Evolutionary conservation across 306 rosid species (phyloP).

Genomic region (Cicer bijugum): DNA sequence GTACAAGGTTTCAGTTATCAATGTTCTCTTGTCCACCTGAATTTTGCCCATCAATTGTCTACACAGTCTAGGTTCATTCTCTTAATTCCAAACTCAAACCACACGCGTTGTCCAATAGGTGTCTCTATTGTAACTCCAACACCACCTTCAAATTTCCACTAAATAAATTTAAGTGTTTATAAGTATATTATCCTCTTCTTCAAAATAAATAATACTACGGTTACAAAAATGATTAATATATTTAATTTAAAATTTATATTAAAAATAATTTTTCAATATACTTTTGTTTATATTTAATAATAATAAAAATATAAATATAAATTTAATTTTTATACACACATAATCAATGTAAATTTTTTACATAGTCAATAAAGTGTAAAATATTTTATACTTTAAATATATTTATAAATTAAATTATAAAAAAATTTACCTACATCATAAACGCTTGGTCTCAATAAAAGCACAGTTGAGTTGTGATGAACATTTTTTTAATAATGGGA

Average conservation of each 20-base stretch:
- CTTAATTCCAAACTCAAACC: slow-evolving; percentile 1
- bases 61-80: slow-evolving; percentile 49
- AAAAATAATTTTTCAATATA: too few species aligned
- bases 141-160: slow-evolving; percentile 21
- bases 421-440: slow-evolving; percentile 13
- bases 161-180: not conserved
- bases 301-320: too few species aligned
- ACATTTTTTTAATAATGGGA: not conserved
- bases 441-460: not conserved
- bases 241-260: too few species aligned
- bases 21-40: slow-evolving; percentile 51
- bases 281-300: too few species aligned
- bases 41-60: slow-evolving; percentile 27
- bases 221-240: too few species aligned
- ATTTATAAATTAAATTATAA: not conserved
- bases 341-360: too few species aligned
- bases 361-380: too few species aligned
- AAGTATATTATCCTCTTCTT: too few species aligned
- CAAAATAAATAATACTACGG: too few species aligned
- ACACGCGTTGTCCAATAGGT: slow-evolving; percentile 50
- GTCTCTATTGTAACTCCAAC: slow-evolving; percentile 40
- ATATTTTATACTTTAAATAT: too few species aligned
- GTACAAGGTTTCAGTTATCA: slow-evolving; percentile 51
- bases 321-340: too few species aligned
- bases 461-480: not conserved